phyloP scores from a whole-genome alignment of 2,329 filamentous ascomycete genomes.

The Uncinocarpus reesii region DNA sequence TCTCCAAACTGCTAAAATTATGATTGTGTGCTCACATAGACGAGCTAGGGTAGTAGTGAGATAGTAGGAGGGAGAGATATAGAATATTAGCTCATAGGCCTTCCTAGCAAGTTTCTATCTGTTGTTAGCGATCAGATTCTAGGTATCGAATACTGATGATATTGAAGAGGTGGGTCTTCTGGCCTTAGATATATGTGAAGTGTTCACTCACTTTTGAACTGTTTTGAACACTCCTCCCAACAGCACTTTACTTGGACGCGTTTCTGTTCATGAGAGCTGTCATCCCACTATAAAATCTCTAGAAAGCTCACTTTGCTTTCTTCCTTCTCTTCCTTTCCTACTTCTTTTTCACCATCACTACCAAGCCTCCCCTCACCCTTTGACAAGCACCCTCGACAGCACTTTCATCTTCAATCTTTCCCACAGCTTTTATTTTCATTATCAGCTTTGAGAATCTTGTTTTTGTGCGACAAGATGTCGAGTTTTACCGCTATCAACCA shows the following conservation, averaged over 20 bases:
- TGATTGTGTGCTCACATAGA: too few relatives aligned
- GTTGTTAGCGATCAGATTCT: too few relatives aligned
- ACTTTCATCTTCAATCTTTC: background rate
- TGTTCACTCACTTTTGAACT: background rate
- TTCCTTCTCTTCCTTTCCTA: background rate
- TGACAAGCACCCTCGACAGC: background rate
- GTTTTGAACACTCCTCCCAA: background rate
- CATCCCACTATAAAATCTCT: slow-evolving; percentile 4
- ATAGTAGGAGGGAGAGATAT: too few relatives aligned
- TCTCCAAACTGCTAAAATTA: too few relatives aligned
- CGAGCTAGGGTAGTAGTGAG: too few relatives aligned
- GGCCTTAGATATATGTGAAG: background rate
- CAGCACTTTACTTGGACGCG: background rate
- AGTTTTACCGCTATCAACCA: slow-evolving; percentile 13
- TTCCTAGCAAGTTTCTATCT: too few relatives aligned
- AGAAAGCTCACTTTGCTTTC: background rate
- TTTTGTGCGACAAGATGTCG: slow-evolving; percentile 11
- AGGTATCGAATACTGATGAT: too few relatives aligned
- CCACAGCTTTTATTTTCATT: background rate
- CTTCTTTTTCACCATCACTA: slow-evolving; percentile 1
- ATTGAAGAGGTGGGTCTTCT: too few relatives aligned
- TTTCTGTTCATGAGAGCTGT: background rate
- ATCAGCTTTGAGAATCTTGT: background rate
- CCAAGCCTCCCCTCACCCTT: too few relatives aligned
- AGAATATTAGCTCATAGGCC: too few relatives aligned